Base-by-base conservation (phyloP, 2,329 filamentous ascomycete genomes). In the Aspergillus puulaauensis region DNA sequence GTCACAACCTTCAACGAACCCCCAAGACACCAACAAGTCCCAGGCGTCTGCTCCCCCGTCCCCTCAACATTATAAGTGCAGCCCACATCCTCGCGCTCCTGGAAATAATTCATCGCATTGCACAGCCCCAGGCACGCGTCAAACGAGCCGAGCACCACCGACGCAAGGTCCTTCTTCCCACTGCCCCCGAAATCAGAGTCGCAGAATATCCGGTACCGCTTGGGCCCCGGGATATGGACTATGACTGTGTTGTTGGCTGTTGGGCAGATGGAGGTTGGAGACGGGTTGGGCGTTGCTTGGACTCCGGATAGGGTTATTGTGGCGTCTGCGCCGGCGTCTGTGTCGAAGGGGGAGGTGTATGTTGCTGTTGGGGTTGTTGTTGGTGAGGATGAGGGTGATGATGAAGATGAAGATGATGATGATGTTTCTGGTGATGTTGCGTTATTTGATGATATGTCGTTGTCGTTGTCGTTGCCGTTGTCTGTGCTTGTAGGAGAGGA, bases 261-360 rank as follows among this genome's bases (percentile, higher is more conserved):
- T 76, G 39, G 71, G 51, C 41, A 67, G 43, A 50, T 72, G 69
- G 37, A 40, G 14, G 46, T 24, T 19, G 54, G 47, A 8, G 45
- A 24, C 6, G 53, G 17, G 17, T 50, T 44, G 15, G 49, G 15
- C 7, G 43, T 37, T 15, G 7, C 4, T 3, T 19, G 15, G 17
- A 45, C 19, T 8, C 27, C 27, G 8, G 49, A 49, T 24, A 35
- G 15, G 19, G 56, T 48, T 37, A 45, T 58, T 43, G 56, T 47
- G 40, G 11, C 11, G 21, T 21, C 17, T n/a, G 44, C 12, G 24
- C 15, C 17, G n/a, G 19, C 9, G 41, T 19, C 19, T 23, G 19
- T 44, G n/a, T 44, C 11, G 41, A 31, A 31, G 9, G 27, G 27
- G 9, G 27, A 31, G 27, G 27, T 11, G 27, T 31, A 31, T 31